Conservation (phyloP, 768 basidiomycete genomes). For the Panaeolus cyanescens region DNA sequence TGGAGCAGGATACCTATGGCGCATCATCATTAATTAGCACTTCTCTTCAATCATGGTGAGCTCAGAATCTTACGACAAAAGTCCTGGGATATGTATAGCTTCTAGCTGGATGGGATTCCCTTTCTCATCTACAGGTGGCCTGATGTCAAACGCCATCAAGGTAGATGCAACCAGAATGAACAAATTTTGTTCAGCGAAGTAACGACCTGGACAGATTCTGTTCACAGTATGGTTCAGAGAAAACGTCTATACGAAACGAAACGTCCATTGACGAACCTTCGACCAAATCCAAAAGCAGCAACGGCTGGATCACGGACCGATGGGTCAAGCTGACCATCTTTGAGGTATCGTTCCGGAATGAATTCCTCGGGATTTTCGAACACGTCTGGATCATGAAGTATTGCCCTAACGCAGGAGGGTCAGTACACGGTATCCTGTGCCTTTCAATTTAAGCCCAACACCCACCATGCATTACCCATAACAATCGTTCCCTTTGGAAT, state of each 20-base stretch:
- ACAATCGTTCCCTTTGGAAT: slow-evolving; percentile 12
- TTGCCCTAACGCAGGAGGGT: slow-evolving; percentile 15
- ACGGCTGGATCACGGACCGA: slow-evolving; percentile 9
- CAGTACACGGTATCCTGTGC: not conserved
- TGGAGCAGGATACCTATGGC: not conserved
- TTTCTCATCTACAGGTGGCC: slow-evolving; percentile 27
- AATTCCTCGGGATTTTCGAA: slow-evolving; percentile 20
- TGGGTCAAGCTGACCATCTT: slow-evolving; percentile 11
- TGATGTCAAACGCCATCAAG: slow-evolving; percentile 34
- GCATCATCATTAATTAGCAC: not conserved
- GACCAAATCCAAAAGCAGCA: slow-evolving; percentile 13
- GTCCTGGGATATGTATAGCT: not conserved
- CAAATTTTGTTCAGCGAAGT: slow-evolving; percentile 31
- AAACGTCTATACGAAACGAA: not conserved
- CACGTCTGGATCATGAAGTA: slow-evolving; percentile 18
- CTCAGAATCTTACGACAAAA: not conserved
- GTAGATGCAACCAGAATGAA: slow-evolving; percentile 34
- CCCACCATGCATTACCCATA: slow-evolving; percentile 14
- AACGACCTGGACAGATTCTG: slow-evolving; percentile 23
- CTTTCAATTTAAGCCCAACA: not conserved
- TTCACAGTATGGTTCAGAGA: not conserved
- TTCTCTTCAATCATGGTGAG: not conserved
- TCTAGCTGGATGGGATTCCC: slow-evolving; percentile 15
- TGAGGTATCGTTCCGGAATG: slow-evolving; percentile 24
- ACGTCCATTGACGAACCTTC: not conserved